Evolutionary conservation across 2,329 filamentous ascomycete genomes (phyloP), one percentile per base, ranked within the genome.

Genomic region (Microascus cirrosus): DNA sequence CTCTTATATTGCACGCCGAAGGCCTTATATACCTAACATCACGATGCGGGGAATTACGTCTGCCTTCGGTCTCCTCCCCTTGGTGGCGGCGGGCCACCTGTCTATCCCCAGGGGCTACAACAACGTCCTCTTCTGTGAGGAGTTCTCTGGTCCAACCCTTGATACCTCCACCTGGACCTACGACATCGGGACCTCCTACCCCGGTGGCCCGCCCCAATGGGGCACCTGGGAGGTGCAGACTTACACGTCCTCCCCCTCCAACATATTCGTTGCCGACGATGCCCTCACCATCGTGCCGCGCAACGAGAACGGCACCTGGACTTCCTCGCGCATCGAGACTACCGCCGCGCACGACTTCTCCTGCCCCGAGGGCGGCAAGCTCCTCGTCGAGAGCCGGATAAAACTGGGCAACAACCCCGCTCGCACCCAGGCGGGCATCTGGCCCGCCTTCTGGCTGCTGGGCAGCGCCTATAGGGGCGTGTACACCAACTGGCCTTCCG

Each of bases 161-260:
- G 32, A 62, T 67, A 10, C 67, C 42, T 51, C 65, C 25, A 64
- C 66, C 15, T 80, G 77, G 76, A 67, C 68, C 34, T 61, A 73
- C 55, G 70, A 74, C 60, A 64, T 67, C n/a, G 77, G 77, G 54
- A 78, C 74, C 0, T 61, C 63, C 11, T 80, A 80, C 61, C 68
- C 74, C 1, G 73, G 73, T n/a, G 76, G 77, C 1, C 65, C 75
- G 0, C 57, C 65, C 8, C 68, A 73, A 60, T 80, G 77, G 77
- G 77, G 77, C 54, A 80, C 77, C 3, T 70, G 71, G 59, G 77
- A 80, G 63, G 67, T 74, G 20, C 67, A 80, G 64, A 71, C 67
- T 1, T 79, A 79, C 66, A 78, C 75, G 24, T 62, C 64, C 53
- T 66, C 66, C 36, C 36, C 62, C 13, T 59, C 63, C 50, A 80